Base-by-base conservation (phyloP, 2,329 filamentous ascomycete genomes). In the Tolypocladium inflatum region DNA sequence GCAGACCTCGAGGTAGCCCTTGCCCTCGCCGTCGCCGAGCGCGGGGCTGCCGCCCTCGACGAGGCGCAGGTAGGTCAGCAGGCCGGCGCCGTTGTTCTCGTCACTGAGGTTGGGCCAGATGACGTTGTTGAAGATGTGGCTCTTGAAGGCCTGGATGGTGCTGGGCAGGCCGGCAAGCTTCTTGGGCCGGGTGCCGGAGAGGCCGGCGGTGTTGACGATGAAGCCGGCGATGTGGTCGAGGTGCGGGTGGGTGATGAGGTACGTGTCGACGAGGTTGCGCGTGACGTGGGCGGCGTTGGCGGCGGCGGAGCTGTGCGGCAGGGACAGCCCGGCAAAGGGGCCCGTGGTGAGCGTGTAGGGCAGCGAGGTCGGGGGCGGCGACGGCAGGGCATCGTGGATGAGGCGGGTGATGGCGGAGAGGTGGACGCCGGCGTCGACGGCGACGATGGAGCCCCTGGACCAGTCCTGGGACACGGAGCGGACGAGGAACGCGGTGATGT, bases 71-170 rank as follows among this genome's bases (percentile, higher is more conserved):
- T 96, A 97, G 0, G 91, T 96, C 39, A 99, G 85, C 35, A 99
- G 80, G 0, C 94, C 94, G 4, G 92, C 92, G 30, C 94, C 94
- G 39, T 92, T 91, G 70, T 96, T 94, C 74, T 99, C 94, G 67
- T 99, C 93, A 0, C 91, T 95, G 43, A 99, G 76, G 65, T 99
- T 99, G 0, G 94, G 94, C 94, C 94, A 99, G 57, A 97, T 96
- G 59, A 96, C 78, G 67, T 97, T 95, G 73, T 99, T 99, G 78
- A 99, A 99, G 60, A 99, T 90, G 73, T 99, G 92, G 0, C 80
- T 85, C 71, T 96, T 97, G 73, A 99, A 87, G 0, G 93, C 92
- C 52, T 90, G 82, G 55, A 99, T 92, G n/a, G 93, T 96, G 35
- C 85, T 87, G 0, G 92, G 91, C 4, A 97, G 76, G 0, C 89